A percentile compares a stretch with the other conserved stretches of the same genome.
Conservation (phyloP, 148 eudicot genomes). For the Persicaria maculosa region DNA sequence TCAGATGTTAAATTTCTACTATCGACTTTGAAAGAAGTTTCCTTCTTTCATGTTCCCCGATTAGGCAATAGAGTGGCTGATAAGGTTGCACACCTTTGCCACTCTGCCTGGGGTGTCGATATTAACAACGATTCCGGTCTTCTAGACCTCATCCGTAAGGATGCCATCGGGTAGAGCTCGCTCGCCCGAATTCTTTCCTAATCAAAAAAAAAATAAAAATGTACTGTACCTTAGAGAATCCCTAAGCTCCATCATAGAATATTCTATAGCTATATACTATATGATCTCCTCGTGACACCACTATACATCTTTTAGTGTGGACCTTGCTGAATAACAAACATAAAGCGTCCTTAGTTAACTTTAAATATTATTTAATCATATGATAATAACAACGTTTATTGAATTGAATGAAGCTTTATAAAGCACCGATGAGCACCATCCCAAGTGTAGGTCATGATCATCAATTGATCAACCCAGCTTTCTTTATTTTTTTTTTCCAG, state of each 20-base stretch:
- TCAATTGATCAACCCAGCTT: neutral
- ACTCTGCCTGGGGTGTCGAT: too few species aligned
- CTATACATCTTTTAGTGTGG: neutral
- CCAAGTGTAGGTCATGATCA: neutral
- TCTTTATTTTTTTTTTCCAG: neutral
- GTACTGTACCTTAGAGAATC: neutral
- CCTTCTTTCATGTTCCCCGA: too few species aligned
- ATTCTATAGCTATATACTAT: neutral
- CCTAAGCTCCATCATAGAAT: neutral
- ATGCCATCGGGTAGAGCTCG: too few species aligned
- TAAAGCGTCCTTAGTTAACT: neutral
- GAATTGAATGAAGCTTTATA: neutral
- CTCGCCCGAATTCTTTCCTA: too few species aligned
- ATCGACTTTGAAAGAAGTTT: too few species aligned
- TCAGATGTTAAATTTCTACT: too few species aligned
- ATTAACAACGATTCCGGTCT: too few species aligned
- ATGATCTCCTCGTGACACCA: conserved; percentile 10
- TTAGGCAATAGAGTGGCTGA: too few species aligned
- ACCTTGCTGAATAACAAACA: neutral
- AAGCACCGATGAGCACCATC: neutral
- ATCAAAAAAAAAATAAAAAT: too few species aligned
- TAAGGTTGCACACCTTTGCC: too few species aligned
- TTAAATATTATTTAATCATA: neutral
- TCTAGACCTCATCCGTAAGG: too few species aligned
- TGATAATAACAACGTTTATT: too few species aligned